Evolutionary conservation across 495 filamentous ascomycete genomes (phyloP).

Genomic region (Penicillium pulvis): DNA sequence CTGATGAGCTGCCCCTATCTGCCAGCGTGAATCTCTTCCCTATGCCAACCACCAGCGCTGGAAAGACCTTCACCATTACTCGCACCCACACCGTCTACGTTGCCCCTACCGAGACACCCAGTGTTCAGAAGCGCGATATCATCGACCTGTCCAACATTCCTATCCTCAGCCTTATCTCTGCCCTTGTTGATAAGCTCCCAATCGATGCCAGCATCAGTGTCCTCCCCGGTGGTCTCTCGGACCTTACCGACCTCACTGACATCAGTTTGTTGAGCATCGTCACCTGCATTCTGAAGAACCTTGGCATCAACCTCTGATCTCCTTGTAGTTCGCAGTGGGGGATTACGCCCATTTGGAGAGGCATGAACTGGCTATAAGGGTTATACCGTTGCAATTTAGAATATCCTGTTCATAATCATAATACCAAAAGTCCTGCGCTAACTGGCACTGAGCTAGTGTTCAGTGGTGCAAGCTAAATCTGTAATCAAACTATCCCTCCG

Average conservation of each 20-base stretch:
- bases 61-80: not conserved
- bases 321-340: not conserved
- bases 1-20: not conserved
- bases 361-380: not conserved
- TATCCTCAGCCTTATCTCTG: not conserved
- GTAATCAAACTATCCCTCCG: too few relatives aligned
- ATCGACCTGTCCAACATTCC: not conserved
- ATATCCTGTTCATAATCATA: not conserved
- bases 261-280: not conserved
- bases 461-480: not conserved
- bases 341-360: not conserved
- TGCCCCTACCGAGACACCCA: not conserved
- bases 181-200: not conserved
- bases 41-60: not conserved
- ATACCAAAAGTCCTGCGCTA: not conserved
- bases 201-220: not conserved
- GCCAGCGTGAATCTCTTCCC: not conserved
- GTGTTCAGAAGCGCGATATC: not conserved
- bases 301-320: not conserved
- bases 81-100: not conserved
- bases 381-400: too few relatives aligned
- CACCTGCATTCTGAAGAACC: not conserved
- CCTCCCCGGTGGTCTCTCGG: not conserved
- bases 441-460: not conserved
- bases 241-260: not conserved